Percentiles rank a stretch among this genome's conserved stretches.
Conservation (phyloP, 2,329 filamentous ascomycete genomes). For the Dactylonectria macrodidyma region DNA sequence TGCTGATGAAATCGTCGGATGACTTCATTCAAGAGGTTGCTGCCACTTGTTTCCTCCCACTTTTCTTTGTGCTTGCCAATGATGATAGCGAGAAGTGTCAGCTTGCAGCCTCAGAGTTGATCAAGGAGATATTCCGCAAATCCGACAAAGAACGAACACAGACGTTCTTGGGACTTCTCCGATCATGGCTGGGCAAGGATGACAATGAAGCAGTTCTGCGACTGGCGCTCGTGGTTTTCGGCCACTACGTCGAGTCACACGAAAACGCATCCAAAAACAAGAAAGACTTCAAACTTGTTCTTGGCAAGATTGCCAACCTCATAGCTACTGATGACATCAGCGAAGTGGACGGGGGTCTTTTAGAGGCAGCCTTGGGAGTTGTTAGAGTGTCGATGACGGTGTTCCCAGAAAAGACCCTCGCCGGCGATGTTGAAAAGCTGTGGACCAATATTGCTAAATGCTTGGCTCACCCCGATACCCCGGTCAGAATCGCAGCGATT, state of each 20-base stretch:
- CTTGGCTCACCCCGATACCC: slow-evolving; percentile 79
- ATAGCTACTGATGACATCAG: slow-evolving; percentile 68
- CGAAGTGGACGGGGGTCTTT: slow-evolving; percentile 76
- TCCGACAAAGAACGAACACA: slow-evolving; percentile 81
- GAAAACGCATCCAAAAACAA: slow-evolving; percentile 71
- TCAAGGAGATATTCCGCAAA: slow-evolving; percentile 85
- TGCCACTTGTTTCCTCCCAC: slow-evolving; percentile 85
- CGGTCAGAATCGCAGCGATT: slow-evolving; percentile 84
- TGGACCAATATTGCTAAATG: slow-evolving; percentile 80
- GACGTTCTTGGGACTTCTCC: slow-evolving; percentile 79
- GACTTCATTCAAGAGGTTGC: slow-evolving; percentile 88
- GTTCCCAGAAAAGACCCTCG: slow-evolving; percentile 75
- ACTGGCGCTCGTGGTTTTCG: slow-evolving; percentile 85
- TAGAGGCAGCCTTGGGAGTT: slow-evolving; percentile 81
- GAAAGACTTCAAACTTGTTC: slow-evolving; percentile 77
- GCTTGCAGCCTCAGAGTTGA: slow-evolving; percentile 82
- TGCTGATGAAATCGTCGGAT: slow-evolving; percentile 88
- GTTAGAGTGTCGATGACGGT: slow-evolving; percentile 77
- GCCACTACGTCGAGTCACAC: slow-evolving; percentile 83
- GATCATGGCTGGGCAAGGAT: slow-evolving; percentile 82
- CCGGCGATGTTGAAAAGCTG: slow-evolving; percentile 71
- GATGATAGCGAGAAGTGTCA: slow-evolving; percentile 91
- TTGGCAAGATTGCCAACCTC: slow-evolving; percentile 67
- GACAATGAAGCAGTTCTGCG: slow-evolving; percentile 80
- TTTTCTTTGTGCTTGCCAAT: slow-evolving; percentile 89